Evolutionary conservation across 108 stramenopile genomes (phyloP).

Genomic region (Fistulifera solaris): DNA sequence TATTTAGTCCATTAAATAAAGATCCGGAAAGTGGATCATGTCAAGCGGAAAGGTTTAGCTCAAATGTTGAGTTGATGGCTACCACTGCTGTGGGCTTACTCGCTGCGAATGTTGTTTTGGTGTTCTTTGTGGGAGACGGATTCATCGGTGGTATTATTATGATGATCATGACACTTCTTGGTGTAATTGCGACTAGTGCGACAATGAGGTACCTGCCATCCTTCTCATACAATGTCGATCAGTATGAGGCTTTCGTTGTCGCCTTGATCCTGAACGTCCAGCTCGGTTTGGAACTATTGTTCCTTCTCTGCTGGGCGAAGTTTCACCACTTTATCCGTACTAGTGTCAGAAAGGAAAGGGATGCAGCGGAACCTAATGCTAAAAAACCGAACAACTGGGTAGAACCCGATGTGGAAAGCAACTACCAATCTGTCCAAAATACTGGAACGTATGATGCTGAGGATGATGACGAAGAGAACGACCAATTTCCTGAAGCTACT

Average conservation of each 20-base stretch:
- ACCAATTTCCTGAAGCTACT: no score
- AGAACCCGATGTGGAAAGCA: no score
- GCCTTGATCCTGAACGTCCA: background rate
- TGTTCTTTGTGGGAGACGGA: background rate
- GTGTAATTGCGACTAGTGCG: background rate
- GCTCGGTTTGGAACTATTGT: background rate
- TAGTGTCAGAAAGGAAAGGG: no score
- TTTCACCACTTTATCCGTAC: no score
- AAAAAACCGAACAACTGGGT: no score
- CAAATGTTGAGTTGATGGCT: background rate
- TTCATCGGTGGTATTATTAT: conserved; percentile 2
- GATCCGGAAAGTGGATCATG: conserved; percentile 1
- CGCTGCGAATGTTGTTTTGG: background rate
- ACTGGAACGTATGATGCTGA: no score
- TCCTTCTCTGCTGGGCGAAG: background rate
- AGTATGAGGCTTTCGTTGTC: background rate
- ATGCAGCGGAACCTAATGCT: no score
- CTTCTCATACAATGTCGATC: background rate
- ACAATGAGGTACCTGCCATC: background rate
- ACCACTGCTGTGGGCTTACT: background rate
- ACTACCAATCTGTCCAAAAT: no score
- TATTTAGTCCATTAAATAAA: background rate
- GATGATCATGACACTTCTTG: background rate
- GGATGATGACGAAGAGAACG: no score
- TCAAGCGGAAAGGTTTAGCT: background rate